These are phyloP conservation scores for Trifolium fragiferum DNA, from an alignment of 306 rosid genomes.

Conservation along the genomic window DNA sequence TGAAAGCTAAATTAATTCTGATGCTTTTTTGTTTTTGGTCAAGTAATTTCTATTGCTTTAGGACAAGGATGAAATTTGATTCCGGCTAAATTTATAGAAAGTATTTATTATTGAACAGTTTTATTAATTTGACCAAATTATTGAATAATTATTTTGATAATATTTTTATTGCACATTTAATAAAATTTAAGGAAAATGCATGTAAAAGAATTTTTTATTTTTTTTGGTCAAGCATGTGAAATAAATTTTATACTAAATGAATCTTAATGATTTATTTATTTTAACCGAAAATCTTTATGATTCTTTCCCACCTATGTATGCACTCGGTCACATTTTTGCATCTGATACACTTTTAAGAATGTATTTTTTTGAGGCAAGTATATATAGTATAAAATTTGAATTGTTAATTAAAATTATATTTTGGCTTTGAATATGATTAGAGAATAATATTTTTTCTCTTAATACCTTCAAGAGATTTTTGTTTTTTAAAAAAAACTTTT, in stretches of 20 bases:
- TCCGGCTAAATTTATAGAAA: background rate
- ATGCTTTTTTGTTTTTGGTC: too few relatives aligned
- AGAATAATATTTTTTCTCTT: too few relatives aligned
- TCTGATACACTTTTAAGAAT: background rate
- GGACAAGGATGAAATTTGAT: constrained; percentile 18
- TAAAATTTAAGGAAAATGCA: background rate
- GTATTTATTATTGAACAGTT: background rate
- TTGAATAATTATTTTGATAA: too few relatives aligned
- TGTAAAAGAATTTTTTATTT: too few relatives aligned
- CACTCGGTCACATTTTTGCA: background rate
- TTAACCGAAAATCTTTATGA: background rate
- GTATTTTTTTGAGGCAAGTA: background rate
- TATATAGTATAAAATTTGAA: background rate
- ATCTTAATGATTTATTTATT: background rate
- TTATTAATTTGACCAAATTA: too few relatives aligned
- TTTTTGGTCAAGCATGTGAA: too few relatives aligned
- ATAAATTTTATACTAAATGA: background rate
- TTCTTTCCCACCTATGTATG: background rate
- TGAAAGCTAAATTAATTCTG: constrained; percentile 3
- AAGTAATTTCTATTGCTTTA: background rate
- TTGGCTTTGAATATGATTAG: background rate
- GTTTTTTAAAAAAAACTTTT: too few relatives aligned
- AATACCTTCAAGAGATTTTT: too few relatives aligned
- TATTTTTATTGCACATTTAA: background rate
- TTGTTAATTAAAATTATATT: background rate